Base-by-base conservation (phyloP, 208 protist genomes). In the Herpetomonas tarakana region DNA sequence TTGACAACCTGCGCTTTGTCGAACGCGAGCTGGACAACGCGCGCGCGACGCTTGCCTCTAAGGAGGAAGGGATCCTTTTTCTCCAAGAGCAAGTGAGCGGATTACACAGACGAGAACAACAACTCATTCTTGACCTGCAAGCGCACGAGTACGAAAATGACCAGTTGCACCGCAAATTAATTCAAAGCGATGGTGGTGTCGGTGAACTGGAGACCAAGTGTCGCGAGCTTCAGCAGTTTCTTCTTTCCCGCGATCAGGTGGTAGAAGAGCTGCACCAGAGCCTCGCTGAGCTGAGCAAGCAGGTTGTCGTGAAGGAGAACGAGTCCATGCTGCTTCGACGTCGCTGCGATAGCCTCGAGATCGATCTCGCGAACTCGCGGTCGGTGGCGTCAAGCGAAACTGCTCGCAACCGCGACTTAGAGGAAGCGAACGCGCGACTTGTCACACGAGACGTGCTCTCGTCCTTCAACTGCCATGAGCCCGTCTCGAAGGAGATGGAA, bases 61-160 rank as follows among this genome's bases (percentile, higher is more conserved):
- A 90, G 50, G 82, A 94, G 49, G 82, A 94, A 51, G 54, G 61
- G 11, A 75, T 92, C 22, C 60, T 83, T 22, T 87, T 78, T 55
- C 54, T 94, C 2, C 88, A 90, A 52, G 84, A 91, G 56, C 88
- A 94, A 53, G 18, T 90, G 49, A 70, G 68, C 49, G 65, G 72
- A 12, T 62, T 94, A 18, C 82, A 91, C 50, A 66, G 82, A 45
- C 75, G 76, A 21, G 88, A 94, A 61, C 85, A 94, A 51, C 88
- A 94, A 49, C 68, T 91, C 26, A 69, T 79, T 18, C 53, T 94
- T 9, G 84, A 94, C 67, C 52, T 91, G 24, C 88, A 94, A 46
- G 68, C 82, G 12, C 85, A 85, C 50, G 88, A 92, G 50, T 91
- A 91, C 52, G 82, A 92, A 52, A 91, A 90, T 47, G 71, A 76